Evolutionary conservation across 768 basidiomycete genomes (phyloP), one percentile per base, ranked within the genome.

Genomic region (Boletus reticulatus): DNA sequence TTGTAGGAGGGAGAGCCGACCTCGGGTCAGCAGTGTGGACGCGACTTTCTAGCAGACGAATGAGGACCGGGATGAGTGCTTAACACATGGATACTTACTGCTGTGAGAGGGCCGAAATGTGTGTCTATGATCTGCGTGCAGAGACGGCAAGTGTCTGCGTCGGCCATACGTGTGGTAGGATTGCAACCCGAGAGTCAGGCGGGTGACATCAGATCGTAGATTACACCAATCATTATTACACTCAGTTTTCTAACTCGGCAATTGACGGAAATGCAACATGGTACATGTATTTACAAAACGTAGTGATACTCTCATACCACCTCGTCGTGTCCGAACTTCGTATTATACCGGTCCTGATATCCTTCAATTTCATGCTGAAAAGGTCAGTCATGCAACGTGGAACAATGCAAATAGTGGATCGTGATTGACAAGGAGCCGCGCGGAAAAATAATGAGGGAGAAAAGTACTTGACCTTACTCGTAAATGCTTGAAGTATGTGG

Each of bases 1-100:
- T 61, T 89, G 85, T 10, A 76, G 56, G 22, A 92, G 72, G 11
- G 88, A 79, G n/a, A 96, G 75, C 43, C 93, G 84, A n/a, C 94
- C 94, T 32, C 89, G 81, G 43, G 82, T 84, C n/a, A 96, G 78
- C 19, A 96, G 77, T 19, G 80, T 78, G 22, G 83, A 85, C 20
- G 85, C 85, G 54, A 95, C 80, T 69, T 80, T 84, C 94, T 96
- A 59, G 13, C 14, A 32, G 37, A 38, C 20, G 11, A 20, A 45
- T 67, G 43, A 61, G 56, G 43, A 12, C 5, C 4, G n/a, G n/a
- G 19, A 6, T 17, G 14, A 12, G 11, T 2, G 52, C 9, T 38
- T 14, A 29, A 56, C 46, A 17, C 9, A 19, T 12, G 34, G 17
- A 31, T 31, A 62, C 84, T 74, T 63, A 91, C 90, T 50, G 88